Conservation (phyloP, 441 rosid species). For the Gossypium davidsonii region DNA sequence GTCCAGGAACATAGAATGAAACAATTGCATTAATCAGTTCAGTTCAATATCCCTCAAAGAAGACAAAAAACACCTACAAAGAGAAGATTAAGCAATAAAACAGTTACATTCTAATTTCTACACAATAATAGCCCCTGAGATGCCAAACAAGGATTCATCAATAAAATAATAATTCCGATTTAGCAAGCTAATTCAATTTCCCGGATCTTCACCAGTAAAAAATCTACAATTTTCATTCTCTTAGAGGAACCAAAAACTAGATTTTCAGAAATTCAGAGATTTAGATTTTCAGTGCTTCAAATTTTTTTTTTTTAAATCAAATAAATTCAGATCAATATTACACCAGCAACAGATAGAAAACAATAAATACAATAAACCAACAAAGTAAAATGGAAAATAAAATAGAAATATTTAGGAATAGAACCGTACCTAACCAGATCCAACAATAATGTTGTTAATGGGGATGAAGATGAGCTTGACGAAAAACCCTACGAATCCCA, state of each 20-base stretch:
- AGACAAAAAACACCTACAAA: not conserved
- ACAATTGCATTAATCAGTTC: not conserved
- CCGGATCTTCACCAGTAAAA: not conserved
- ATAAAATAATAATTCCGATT: not conserved
- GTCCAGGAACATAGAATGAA: not conserved
- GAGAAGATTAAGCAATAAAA: not conserved
- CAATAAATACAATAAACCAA: not conserved
- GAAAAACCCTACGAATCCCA: slow-evolving; percentile 70
- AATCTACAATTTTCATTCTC: not conserved
- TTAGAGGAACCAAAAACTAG: not conserved
- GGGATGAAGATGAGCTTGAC: slow-evolving; percentile 71
- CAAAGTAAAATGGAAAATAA: not conserved
- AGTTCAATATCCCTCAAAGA: not conserved
- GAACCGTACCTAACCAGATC: slow-evolving; percentile 36
- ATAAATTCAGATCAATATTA: not conserved
- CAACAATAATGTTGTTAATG: slow-evolving; percentile 62
- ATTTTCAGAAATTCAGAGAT: not conserved
- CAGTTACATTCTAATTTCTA: not conserved
- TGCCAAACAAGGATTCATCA: not conserved
- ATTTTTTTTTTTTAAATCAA: not conserved
- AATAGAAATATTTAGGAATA: not conserved
- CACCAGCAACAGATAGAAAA: not conserved
- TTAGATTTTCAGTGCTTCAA: not conserved
- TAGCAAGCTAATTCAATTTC: not conserved
- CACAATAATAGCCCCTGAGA: not conserved